Evolutionary conservation across 345 rosid species (phyloP), one percentile per base, ranked within the genome.

Genomic region (Orychophragmus violaceus): DNA sequence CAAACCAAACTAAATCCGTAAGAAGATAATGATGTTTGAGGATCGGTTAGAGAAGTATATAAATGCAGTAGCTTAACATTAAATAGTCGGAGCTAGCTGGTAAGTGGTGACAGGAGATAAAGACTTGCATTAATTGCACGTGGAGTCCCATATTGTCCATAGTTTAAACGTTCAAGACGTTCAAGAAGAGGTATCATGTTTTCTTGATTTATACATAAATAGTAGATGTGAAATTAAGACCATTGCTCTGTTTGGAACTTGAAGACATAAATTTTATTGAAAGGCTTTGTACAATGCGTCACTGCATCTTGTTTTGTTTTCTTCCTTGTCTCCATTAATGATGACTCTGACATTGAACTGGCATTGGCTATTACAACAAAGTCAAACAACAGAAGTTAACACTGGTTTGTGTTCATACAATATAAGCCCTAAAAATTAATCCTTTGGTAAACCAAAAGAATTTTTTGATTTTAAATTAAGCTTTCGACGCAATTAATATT

Each of bases 61-160:
- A 64, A 71, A 71, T 64, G 70, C 50, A 64, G 64, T 35, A 64
- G 70, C 70, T 56, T 45, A 64, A 23, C 18, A 33, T 62, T 71
- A 54, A 71, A 71, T 71, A 55, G 58, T 13, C 3, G 32, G 64
- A 71, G 65, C 70, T 71, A 71, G 59, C 76, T 57, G 76, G 76
- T 71, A 36, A 64, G 53, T 57, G 39, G 58, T 62, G 28, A 25
- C 16, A 37, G 49, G 21, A 56, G 74, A 69, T 21, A n/a, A n/a
- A n/a, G n/a, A n/a, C n/a, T n/a, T n/a, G 59, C 70, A 71, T 71
- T 71, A 22, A 71, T 63, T 63, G 70, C 75, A 63, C 64, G 64
- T 62, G 64, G 69, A 33, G 7, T 63, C 64, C 54, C 55, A 39
- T 39, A 23, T 33, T 42, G 17, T 45, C 50, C 64, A 46, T 12